Conservation (phyloP, 805 yeast species). For the Candida odintsovae region DNA sequence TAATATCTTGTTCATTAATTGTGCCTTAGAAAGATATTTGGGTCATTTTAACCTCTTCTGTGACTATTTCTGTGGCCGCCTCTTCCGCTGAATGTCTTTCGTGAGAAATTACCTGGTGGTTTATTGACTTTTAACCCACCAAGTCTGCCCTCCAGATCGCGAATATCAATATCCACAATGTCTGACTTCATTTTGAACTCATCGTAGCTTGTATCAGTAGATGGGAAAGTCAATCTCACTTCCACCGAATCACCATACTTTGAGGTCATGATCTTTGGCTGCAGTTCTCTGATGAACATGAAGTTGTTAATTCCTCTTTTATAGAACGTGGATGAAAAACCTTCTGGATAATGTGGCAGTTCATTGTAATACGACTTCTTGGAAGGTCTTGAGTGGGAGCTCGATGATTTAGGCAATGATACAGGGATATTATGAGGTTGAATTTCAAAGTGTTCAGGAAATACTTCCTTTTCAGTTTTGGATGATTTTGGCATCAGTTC, state of each 20-base stretch:
- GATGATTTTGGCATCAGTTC: conserved; percentile 3
- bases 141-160: conserved; percentile 35
- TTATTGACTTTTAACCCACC: conserved; percentile 22
- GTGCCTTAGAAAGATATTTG: no score
- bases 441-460: not conserved
- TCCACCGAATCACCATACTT: conserved; percentile 34
- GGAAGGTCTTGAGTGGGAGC: conserved; percentile 1
- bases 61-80: not conserved
- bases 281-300: conserved; percentile 46
- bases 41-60: not conserved
- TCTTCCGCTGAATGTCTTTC: not conserved
- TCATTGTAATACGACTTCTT: conserved; percentile 10
- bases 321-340: conserved; percentile 45
- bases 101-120: not conserved
- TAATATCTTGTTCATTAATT: no score
- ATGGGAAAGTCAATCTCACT: conserved; percentile 35
- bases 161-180: conserved; percentile 36
- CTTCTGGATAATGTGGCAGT: conserved; percentile 35
- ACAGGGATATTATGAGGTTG: conserved; percentile 1
- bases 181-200: conserved; percentile 31
- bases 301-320: conserved; percentile 42
- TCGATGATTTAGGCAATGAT: conserved; percentile 3
- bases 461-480: not conserved
- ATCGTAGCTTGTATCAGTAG: conserved; percentile 20
- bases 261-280: conserved; percentile 38